Base-by-base conservation (phyloP, 2,329 filamentous ascomycete genomes). In the Aspergillus nomiae region DNA sequence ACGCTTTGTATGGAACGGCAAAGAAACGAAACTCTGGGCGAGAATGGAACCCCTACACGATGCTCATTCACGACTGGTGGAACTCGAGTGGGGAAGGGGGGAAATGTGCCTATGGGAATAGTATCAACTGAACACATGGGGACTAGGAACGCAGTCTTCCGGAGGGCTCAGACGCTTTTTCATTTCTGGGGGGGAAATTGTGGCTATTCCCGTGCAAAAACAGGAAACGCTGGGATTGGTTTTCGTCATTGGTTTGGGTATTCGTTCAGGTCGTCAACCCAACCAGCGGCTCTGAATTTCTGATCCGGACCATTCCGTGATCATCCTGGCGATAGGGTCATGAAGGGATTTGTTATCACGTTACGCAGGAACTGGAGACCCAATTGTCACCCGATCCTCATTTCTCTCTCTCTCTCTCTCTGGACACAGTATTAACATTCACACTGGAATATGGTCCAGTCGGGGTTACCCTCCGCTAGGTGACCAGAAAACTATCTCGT, bases 131-230 rank as follows among this genome's bases (percentile, higher is more conserved):
- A 16, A 16, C 24, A 50, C 24, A 50, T 28, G 26, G 21, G 48
- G 48, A 34, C 34, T 55, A 55, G 51, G 51, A 55, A 55, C 51
- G 51, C 51, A 55, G 51, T 55, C 51, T 9, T 55, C 51, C 51
- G 51, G 51, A 19, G 46, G 51, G 51, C 51, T 55, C 34, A 55
- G 51, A 55, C 32, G 5, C 14, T 28, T 26, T 24, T 7, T 26
- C 12, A 28, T 28, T 28, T 4, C 26, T 28, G 45, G 45, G 45
- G 19, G 24, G 24, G 48, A 19, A 30, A n/a, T 14, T 53, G 30
- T 53, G 50, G 50, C 50, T 53, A 36, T 36, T 36, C 50, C 28
- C 51, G 30, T 54, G 30, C n/a, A 36, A 54, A 54, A 54, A 28
- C 28, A 36, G 51, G 51, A 54, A 48, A 21, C 12, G 19, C 21